These are phyloP conservation scores for Debaryomyces subglobosus DNA, from an alignment of 1,139 yeast genomes.

Conservation along the genomic window DNA sequence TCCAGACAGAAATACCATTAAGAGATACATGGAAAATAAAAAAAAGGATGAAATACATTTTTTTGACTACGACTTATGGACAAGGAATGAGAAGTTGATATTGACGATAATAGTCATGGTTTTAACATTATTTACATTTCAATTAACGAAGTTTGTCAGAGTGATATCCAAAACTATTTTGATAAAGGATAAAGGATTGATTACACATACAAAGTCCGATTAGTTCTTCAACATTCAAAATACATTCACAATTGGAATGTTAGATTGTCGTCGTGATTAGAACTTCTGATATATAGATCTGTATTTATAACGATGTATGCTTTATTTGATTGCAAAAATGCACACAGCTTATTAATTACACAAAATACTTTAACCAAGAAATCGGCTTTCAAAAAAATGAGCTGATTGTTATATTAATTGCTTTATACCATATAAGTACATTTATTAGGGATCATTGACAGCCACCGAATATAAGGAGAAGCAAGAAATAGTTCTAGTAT, in stretches of 20 bases:
- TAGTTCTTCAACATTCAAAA: background rate
- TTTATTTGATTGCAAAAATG: background rate
- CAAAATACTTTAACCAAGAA: background rate
- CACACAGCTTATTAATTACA: background rate
- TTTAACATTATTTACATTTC: conserved; percentile 8
- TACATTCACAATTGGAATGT: background rate
- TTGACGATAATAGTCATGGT: conserved; percentile 39
- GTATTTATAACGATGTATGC: background rate
- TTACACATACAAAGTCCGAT: conserved; percentile 1
- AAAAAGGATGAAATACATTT: conserved; percentile 41
- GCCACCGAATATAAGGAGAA: background rate
- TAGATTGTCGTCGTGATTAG: background rate
- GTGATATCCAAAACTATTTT: background rate
- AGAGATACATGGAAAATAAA: conserved; percentile 35
- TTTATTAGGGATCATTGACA: background rate
- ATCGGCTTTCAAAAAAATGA: background rate
- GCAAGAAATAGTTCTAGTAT: conserved; percentile 11
- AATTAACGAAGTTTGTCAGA: background rate
- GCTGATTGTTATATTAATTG: conserved; percentile 5
- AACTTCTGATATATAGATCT: background rate
- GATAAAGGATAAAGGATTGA: background rate
- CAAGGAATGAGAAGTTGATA: conserved; percentile 41
- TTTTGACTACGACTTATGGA: conserved; percentile 43
- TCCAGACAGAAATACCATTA: conserved; percentile 35
- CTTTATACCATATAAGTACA: background rate